Evolutionary conservation across 1,284 basidiomycete species (phyloP), one percentile per base, ranked within the genome.

Genomic region (Cryptococcus sp.): DNA sequence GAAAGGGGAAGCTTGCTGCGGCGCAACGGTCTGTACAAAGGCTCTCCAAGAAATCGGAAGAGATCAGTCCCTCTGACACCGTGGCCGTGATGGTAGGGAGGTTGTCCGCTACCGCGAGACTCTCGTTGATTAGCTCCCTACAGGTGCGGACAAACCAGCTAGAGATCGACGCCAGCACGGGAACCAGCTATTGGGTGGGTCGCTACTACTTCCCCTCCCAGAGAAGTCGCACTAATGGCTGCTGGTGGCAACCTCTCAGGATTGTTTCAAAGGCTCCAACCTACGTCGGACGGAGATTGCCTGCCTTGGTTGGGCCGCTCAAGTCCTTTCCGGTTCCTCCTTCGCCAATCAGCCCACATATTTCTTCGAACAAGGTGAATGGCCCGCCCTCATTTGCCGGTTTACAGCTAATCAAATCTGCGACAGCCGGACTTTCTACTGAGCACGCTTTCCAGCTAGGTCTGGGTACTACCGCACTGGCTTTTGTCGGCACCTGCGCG

Each of bases 241-340:
- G 27, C 10, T 31, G 25, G 72, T 71, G 41, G 71, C 72, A 10
- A 2, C 19, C 35, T 10, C 5, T 19, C 20, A 54, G 45, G 67
- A 72, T 22, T 80, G 79, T 69, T 79, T 81, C 75, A 68, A 69
- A 47, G 75, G 70, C 20, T 56, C 61, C 31, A 62, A 76, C 57
- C 65, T 64, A 16, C 67, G 74, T 39, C 64, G 74, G n/a, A 76
- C 74, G 41, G 71, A 72, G 56, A 72, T 74, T 51, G 67, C 66
- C 25, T 68, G 42, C 22, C 42, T 45, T 45, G 42, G 42, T 45
- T 45, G n/a, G n/a, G 42, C 42, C 42, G 42, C 19, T 45, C 5
- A 45, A 45, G n/a, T 45, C 42, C n/a, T 45, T 23, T 45, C n/a
- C 22, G 61, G 61, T 3, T 38, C 41, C 11, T 16, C 20, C 10